Evolutionary conservation across 257 asterid genomes (phyloP), one percentile per base, ranked within the genome.

Genomic region (Salvia splendens): DNA sequence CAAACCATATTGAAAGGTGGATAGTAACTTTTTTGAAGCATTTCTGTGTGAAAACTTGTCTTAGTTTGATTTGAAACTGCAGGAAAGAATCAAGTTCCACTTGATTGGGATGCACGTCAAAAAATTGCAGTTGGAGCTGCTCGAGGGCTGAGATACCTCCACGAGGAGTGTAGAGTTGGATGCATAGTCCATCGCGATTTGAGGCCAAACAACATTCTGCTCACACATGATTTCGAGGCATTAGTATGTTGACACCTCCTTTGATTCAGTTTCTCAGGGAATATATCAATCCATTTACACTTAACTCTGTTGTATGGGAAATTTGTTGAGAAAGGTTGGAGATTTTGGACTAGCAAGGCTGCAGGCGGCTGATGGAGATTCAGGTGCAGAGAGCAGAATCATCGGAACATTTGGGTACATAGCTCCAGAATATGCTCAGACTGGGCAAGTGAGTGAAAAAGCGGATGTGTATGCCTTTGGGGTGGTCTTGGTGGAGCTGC

Each of bases 111-210:
- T 4, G 89, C 96, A 53, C 86, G 96, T 5, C 92, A 65, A 42
- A 89, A 86, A 64, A 82, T 92, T 61, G 93, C 95, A 2, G 73
- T 82, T 30, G 98, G 98, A 70, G 98, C 97, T 69, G 92, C 97
- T 54, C 83, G 97, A 61, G 96, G 97, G 69, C 71, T 92, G 84
- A 83, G 97, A 61, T 92, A 87, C 78, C 97, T 92, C 33, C 97
- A 92, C 6, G 97, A 92, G 83, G 98, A 92, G 76, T 92, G 97
- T 77, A 82, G 98, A 84, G 93, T 92, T 4, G 97, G 98, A 47
- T 86, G 96, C 61, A 89, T 89, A 71, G 90, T 92, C 67, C 97
- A 92, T 74, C 97, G 96, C 40, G 98, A 89, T 61, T 68, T 92
- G 93, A 46, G 97, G 50, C 97, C 98, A 12, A 92, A 86, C 75